Evolutionary conservation across 768 basidiomycete species (phyloP).

Genomic region (Suillus spraguei): DNA sequence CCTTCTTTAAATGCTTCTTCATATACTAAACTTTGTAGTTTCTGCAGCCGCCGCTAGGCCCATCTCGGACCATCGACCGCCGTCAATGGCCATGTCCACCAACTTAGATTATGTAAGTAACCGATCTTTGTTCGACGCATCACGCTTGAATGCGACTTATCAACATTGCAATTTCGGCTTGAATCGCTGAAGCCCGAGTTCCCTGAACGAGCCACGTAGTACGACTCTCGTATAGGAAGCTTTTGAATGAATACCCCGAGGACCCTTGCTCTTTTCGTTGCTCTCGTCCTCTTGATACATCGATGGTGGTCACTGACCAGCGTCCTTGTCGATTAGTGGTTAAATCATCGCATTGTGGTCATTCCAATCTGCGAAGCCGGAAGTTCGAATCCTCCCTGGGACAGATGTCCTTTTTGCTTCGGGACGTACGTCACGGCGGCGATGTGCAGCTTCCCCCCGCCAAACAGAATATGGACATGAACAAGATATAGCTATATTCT

Average conservation of each 20-base stretch:
- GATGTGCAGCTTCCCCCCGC: background rate
- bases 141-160: no score
- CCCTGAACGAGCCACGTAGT: background rate
- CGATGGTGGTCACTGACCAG: background rate
- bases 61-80: no score
- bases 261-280: background rate
- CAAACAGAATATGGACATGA: background rate
- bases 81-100: no score
- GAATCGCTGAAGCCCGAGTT: background rate
- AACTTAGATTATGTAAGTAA: no score
- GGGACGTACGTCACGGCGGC: no score
- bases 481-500: background rate
- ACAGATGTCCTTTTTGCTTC: conserved; percentile 16
- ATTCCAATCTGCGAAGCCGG: conserved; percentile 39
- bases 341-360: conserved; percentile 46
- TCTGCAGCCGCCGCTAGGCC: background rate
- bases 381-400: conserved; percentile 43
- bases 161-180: no score
- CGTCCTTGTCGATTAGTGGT: conserved; percentile 48
- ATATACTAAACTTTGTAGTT: background rate
- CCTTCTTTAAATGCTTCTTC: background rate
- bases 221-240: background rate
- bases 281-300: background rate
- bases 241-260: background rate
- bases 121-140: no score